Evolutionary conservation across 495 filamentous ascomycete genomes (phyloP).

Genomic region (Aspergillus incahuasiensis): DNA sequence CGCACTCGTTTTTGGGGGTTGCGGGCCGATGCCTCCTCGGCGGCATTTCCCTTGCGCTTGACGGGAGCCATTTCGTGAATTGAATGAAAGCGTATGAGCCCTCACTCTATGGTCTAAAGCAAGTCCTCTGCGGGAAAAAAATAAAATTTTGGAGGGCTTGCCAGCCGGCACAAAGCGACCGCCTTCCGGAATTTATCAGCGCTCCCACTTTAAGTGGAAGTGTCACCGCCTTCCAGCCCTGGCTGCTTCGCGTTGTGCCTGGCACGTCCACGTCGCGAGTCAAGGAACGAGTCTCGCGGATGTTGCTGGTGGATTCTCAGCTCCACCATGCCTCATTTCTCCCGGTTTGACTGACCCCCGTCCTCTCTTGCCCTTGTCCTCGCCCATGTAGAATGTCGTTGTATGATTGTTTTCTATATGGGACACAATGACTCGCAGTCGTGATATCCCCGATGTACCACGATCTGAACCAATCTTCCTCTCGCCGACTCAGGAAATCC

Average conservation of each 20-base stretch:
- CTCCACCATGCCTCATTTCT: conserved; percentile 18
- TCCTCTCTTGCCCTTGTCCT: conserved; percentile 6
- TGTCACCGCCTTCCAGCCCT: conserved; percentile 18
- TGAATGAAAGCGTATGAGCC: conserved; percentile 24
- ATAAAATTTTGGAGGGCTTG: conserved; percentile 29
- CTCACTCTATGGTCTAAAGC: conserved; percentile 25
- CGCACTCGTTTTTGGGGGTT: conserved; percentile 45
- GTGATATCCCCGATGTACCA: conserved; percentile 36
- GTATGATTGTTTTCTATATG: conserved; percentile 16
- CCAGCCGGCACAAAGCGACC: conserved; percentile 14
- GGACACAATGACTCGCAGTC: conserved; percentile 33
- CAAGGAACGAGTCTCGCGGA: neutral
- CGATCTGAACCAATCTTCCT: conserved; percentile 41
- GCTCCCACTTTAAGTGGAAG: conserved; percentile 6
- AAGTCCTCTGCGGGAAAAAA: conserved; percentile 30
- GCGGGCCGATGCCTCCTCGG: conserved; percentile 33
- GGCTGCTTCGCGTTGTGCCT: conserved; percentile 22
- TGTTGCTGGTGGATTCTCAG: conserved; percentile 11
- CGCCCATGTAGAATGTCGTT: conserved; percentile 23
- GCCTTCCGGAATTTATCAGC: conserved; percentile 10
- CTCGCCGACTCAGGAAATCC: conserved; percentile 33
- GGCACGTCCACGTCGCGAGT: conserved; percentile 16
- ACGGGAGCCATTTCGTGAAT: conserved; percentile 44
- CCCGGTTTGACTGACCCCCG: neutral
- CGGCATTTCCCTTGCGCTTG: conserved; percentile 48